A percentile compares a stretch with the other conserved stretches of the same genome.
phyloP scores from a whole-genome alignment of 176 grass and related monocot species.

The Hsuehochloa calcarea region DNA sequence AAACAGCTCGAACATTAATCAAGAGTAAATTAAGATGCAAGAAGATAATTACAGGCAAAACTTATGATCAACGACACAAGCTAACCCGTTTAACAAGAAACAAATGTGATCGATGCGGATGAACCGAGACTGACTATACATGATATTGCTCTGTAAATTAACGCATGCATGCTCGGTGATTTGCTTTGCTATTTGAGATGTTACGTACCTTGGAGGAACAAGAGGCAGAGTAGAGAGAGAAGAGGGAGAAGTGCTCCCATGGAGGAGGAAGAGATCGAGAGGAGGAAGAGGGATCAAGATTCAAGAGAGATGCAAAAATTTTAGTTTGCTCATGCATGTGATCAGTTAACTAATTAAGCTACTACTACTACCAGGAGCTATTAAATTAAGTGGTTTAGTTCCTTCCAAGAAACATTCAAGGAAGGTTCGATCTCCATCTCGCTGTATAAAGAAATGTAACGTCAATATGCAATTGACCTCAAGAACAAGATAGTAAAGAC shows the following conservation, averaged over 20 bases:
- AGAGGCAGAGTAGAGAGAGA: constrained; percentile 20
- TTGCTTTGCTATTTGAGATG: no score
- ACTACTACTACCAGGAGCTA: not conserved
- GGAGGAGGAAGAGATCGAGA: constrained; percentile 6
- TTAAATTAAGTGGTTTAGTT: constrained; percentile 8
- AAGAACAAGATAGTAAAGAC: not conserved
- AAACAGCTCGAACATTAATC: not conserved
- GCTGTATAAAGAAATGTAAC: not conserved
- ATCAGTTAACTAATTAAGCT: not conserved
- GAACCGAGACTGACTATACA: no score
- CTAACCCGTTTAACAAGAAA: not conserved
- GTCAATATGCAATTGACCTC: not conserved
- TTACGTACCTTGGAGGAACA: constrained; percentile 31
- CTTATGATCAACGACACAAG: not conserved
- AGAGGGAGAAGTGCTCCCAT: constrained; percentile 27
- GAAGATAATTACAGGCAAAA: not conserved
- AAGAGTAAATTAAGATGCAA: not conserved
- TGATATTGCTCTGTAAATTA: no score
- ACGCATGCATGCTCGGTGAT: no score
- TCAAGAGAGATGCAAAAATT: not conserved
- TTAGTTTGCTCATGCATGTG: not conserved
- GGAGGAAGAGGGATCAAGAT: not conserved
- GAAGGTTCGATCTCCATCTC: not conserved
- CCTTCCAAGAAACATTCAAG: not conserved
- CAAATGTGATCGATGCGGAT: not conserved